Conservation (phyloP, 345 rosid species). For the Eucalyptus cloeziana region DNA sequence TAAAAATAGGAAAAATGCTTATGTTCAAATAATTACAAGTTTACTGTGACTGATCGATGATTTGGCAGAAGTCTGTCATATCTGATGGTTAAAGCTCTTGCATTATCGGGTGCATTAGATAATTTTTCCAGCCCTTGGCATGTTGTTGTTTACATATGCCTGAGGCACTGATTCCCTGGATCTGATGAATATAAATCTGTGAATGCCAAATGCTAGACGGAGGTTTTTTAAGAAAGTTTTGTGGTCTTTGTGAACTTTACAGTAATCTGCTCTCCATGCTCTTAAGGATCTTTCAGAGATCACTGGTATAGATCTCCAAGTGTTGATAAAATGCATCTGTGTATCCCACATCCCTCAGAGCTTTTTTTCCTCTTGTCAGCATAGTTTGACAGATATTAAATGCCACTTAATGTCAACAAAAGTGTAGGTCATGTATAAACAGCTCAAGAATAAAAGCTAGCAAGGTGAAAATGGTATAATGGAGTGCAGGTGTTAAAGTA, state of each 20-base stretch:
- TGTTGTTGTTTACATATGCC: neutral
- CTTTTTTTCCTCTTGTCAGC: neutral
- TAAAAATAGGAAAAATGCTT: neutral
- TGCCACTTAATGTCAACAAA: neutral
- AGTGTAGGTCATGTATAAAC: neutral
- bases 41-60: neutral
- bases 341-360: neutral
- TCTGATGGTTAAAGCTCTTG: neutral
- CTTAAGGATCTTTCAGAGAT: neutral
- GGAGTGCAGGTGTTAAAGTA: neutral
- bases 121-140: neutral
- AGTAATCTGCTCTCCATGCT: neutral
- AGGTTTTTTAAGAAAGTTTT: neutral
- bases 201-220: neutral
- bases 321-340: neutral
- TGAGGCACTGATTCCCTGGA: neutral
- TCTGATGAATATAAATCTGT: neutral
- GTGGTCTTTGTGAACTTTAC: neutral
- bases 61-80: neutral
- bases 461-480: neutral
- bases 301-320: neutral
- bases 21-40: neutral
- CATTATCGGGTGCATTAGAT: neutral
- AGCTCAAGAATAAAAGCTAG: neutral
- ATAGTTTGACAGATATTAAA: neutral